phyloP scores from a whole-genome alignment of 148 eudicot species.

The Fagopyrum tataricum region DNA sequence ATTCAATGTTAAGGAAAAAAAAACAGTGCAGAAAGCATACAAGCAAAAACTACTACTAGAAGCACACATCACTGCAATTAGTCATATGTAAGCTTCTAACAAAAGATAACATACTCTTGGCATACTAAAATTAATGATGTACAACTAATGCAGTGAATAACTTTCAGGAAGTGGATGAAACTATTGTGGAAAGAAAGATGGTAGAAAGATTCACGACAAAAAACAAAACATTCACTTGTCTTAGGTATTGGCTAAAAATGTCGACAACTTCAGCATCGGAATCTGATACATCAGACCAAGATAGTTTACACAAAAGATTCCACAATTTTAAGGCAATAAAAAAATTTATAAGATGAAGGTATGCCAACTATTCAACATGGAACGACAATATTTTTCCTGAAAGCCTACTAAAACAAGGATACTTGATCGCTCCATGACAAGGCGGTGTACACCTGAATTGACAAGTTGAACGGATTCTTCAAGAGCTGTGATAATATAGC shows the following conservation, averaged over 20 bases:
- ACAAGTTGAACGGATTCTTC: slow-evolving; percentile 86
- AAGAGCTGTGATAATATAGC: slow-evolving; percentile 79
- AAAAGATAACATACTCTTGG: not conserved
- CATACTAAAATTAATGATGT: not conserved
- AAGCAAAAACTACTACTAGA: slow-evolving; percentile 7
- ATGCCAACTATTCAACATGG: not conserved
- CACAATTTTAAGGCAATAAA: not conserved
- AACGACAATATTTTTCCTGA: not conserved
- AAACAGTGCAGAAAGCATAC: not conserved
- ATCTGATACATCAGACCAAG: slow-evolving; percentile 5
- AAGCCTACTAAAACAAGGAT: slow-evolving; percentile 43
- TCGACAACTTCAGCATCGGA: not conserved
- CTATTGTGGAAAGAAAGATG: not conserved
- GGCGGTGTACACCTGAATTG: slow-evolving; percentile 70
- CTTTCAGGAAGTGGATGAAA: not conserved
- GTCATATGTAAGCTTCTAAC: not conserved
- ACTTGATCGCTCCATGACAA: slow-evolving; percentile 71
- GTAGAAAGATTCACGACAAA: slow-evolving; percentile 4
- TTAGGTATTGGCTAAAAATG: not conserved
- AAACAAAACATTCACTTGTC: not conserved
- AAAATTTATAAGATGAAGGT: not conserved
- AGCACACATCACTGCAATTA: slow-evolving; percentile 2
- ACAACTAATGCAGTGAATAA: not conserved
- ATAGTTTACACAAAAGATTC: not conserved
- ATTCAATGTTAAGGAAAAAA: slow-evolving; percentile 33